Evolutionary conservation across 805 yeast genomes (phyloP).

Genomic region (Sugiyamaella qingdaonensis): DNA sequence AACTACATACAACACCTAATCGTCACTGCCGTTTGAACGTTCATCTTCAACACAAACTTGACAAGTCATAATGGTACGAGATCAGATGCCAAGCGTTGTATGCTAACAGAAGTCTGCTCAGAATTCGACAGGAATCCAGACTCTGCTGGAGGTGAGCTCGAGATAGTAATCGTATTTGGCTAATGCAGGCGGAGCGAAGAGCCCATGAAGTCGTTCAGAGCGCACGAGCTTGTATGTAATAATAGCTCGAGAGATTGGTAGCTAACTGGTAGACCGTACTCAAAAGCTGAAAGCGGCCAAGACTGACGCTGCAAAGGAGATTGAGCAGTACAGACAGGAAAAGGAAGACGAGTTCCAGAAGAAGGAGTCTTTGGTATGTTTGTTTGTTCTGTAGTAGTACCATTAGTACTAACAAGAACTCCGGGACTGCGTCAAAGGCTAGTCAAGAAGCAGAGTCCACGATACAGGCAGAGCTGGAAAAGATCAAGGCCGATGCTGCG

Average conservation of each 20-base stretch:
- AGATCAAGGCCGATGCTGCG: slow-evolving; percentile 60
- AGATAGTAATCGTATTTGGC: neutral
- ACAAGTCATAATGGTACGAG: slow-evolving; percentile 4
- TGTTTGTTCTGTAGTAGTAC: neutral
- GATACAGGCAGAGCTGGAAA: slow-evolving; percentile 65
- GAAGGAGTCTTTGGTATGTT: slow-evolving; percentile 54
- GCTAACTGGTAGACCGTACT: slow-evolving; percentile 52
- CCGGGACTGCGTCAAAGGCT: slow-evolving; percentile 69
- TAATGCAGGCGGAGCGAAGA: slow-evolving; percentile 76
- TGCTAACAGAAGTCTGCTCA: slow-evolving; percentile 36
- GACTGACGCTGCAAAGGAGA: slow-evolving; percentile 86
- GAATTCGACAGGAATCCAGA: slow-evolving; percentile 59
- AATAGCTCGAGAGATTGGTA: neutral
- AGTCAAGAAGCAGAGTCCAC: slow-evolving; percentile 74
- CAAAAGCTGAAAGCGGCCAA: slow-evolving; percentile 90
- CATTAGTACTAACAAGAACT: slow-evolving; percentile 39
- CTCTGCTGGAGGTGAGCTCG: slow-evolving; percentile 51
- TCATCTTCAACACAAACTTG: neutral
- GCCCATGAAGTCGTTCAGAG: slow-evolving; percentile 94
- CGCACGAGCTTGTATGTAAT: slow-evolving; percentile 74
- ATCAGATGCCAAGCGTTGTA: neutral
- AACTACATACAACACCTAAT: neutral
- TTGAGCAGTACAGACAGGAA: slow-evolving; percentile 74
- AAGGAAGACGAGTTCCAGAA: slow-evolving; percentile 79
- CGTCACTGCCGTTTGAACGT: too few relatives aligned